These are phyloP conservation scores for Metarhizium guizhouense DNA, from an alignment of 2,329 filamentous ascomycete species.

Conservation along the genomic window DNA sequence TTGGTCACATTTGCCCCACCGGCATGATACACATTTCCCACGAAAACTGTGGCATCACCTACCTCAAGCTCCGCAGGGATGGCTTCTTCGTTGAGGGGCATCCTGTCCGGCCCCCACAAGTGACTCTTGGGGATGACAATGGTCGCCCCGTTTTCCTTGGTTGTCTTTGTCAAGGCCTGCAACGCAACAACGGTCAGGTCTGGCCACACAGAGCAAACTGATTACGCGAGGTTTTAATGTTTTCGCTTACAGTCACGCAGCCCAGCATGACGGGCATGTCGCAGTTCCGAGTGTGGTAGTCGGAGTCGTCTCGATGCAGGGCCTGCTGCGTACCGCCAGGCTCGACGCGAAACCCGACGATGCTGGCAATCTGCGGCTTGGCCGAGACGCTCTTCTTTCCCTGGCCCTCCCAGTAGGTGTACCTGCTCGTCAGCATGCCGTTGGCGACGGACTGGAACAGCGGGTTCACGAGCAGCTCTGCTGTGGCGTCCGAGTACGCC, in stretches of 20 bases:
- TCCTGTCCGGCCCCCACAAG: slow-evolving; percentile 28
- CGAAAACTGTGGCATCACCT: slow-evolving; percentile 29
- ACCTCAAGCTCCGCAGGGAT: slow-evolving; percentile 29
- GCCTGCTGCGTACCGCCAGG: slow-evolving; percentile 30
- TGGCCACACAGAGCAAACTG: background rate
- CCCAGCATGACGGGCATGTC: slow-evolving; percentile 28
- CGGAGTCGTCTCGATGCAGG: slow-evolving; percentile 27
- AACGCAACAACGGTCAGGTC: background rate
- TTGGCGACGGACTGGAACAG: slow-evolving; percentile 25
- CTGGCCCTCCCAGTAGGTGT: slow-evolving; percentile 26
- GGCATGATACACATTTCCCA: slow-evolving; percentile 30
- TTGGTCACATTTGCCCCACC: slow-evolving; percentile 27
- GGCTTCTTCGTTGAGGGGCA: slow-evolving; percentile 27
- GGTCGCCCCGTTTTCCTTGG: slow-evolving; percentile 31
- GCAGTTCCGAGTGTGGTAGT: slow-evolving; percentile 19
- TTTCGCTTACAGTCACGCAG: slow-evolving; percentile 16
- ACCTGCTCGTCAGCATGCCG: slow-evolving; percentile 23
- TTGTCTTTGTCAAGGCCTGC: slow-evolving; percentile 28
- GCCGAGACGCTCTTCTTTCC: slow-evolving; percentile 19
- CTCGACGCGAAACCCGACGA: slow-evolving; percentile 28
- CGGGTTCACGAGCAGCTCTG: slow-evolving; percentile 26
- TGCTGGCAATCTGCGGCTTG: slow-evolving; percentile 27
- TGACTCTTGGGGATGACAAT: slow-evolving; percentile 31
- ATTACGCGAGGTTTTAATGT: background rate
- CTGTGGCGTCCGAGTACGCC: slow-evolving; percentile 26